Base-by-base conservation (phyloP, 1,139 yeast genomes). In the Starmera stellimalicola region DNA sequence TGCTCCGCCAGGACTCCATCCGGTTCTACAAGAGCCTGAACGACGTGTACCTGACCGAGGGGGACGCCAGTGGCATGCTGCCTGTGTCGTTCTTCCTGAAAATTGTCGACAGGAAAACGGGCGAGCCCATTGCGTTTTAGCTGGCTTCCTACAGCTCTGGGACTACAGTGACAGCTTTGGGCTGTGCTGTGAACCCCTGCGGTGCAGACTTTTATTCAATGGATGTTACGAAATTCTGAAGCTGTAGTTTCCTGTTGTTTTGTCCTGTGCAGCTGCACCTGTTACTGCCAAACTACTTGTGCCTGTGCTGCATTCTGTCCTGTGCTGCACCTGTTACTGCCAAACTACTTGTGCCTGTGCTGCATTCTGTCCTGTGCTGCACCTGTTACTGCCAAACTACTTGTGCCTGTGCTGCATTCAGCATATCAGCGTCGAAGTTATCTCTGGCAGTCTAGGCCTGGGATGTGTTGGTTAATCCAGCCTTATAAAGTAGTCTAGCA, bases 1-100 rank as follows among this genome's bases (percentile, higher is more conserved):
- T 80, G 4, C 43, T 65, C 27, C 26, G 44, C 7, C 52, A 50
- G 5, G 48, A 51, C 6, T 73, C 76, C 1, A 60, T 78, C n/a
- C 52, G 57, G 28, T 79, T 85, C 41, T 81, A 62, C 56, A 64
- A 65, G 41, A 76, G 88, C 41, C 62, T 68, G 19, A 91, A 91
- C 50, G 76, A 80, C 16, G 98, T 87, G 5, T 74, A 83, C 26
- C 57, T 91, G 37, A 68, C 83, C 2, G 58, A 68, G 6, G 94
- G 94, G 4, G 66, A 77, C 45, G 49, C 43, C 1, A 44, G 65
- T 10, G 93, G 94, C 1, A 33, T 58, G 5, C 61, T 87, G 2
- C 57, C 68, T 0, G 45, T 58, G 6, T 57, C 65, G 10, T 68
- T 57, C 35, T 74, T 85, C 44, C 52, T 49, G 7, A 62, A 59